Conservation (phyloP, 2,329 filamentous ascomycete species). For the Monilinia fructicola region DNA sequence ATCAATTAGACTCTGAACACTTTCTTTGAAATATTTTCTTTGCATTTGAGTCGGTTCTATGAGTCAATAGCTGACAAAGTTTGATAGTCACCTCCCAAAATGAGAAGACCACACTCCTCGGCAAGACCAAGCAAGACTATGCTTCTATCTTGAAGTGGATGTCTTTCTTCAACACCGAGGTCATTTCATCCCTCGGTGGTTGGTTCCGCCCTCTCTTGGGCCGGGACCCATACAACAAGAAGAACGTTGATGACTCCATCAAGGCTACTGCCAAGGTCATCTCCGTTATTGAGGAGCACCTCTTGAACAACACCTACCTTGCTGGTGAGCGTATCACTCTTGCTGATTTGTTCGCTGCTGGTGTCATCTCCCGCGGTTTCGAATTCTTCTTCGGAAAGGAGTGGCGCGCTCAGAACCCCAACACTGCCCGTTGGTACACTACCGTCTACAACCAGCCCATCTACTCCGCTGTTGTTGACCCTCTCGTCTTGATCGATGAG, state of each 20-base stretch:
- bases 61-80: constrained; percentile 30
- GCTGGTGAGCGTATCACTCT: constrained; percentile 97
- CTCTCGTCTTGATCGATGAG: constrained; percentile 78
- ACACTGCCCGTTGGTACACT: constrained; percentile 89
- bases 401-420: constrained; percentile 81
- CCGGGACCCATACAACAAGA: constrained; percentile 92
- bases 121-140: constrained; percentile 99
- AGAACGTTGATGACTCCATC: constrained; percentile 78
- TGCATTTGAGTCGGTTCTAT: constrained; percentile 25
- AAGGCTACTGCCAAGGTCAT: constrained; percentile 69
- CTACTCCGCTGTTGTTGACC: constrained; percentile 76
- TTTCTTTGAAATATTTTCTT: constrained; percentile 33
- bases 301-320: constrained; percentile 91
- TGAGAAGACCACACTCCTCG: constrained; percentile 98
- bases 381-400: constrained; percentile 91
- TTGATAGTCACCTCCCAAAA: constrained; percentile 92
- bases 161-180: constrained; percentile 91
- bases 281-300: constrained; percentile 78
- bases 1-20: constrained; percentile 74
- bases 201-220: constrained; percentile 90
- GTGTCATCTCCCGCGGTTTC: constrained; percentile 83
- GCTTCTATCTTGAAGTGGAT: constrained; percentile 98
- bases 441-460: constrained; percentile 91
- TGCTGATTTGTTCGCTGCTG: constrained; percentile 83
- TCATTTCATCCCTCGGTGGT: constrained; percentile 68